Evolutionary conservation across 371 early-diverging fungal genomes (phyloP).

Genomic region (Thermomucor indicae-seudaticae): DNA sequence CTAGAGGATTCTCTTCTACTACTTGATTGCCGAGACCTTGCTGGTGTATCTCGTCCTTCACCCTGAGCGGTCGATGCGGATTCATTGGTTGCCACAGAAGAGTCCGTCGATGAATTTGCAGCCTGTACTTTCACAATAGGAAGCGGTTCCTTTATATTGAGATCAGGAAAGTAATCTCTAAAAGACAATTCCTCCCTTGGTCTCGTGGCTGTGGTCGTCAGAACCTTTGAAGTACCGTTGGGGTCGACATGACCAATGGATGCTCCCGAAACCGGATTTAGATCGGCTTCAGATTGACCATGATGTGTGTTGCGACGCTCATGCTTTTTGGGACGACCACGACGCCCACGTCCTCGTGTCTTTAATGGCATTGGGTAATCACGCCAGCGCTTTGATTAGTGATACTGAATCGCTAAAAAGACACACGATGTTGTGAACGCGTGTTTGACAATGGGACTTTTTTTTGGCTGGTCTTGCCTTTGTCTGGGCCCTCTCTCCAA

Average conservation of each 20-base stretch:
- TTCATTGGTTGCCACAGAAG: background rate
- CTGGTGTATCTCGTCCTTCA: background rate
- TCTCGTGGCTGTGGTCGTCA: conserved; percentile 12
- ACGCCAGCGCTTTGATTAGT: no score
- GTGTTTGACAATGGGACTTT: no score
- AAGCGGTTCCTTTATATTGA: conserved; percentile 55
- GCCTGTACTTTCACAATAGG: conserved; percentile 24
- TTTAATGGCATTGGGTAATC: conserved; percentile 18
- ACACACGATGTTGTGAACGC: no score
- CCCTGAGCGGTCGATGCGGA: background rate
- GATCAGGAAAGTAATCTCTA: conserved; percentile 77
- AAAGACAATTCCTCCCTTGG: conserved; percentile 86
- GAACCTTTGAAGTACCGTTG: conserved; percentile 2
- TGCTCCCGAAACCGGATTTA: background rate
- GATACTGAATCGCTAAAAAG: no score
- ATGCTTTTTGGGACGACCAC: conserved; percentile 11
- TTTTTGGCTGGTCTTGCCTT: no score
- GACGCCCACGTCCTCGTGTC: conserved; percentile 13
- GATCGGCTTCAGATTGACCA: background rate
- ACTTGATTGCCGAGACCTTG: background rate
- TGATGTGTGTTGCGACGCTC: no score
- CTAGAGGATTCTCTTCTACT: background rate
- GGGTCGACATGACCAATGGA: background rate
- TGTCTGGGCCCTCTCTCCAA: no score
- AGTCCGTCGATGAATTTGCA: background rate